Evolutionary conservation across 2,329 filamentous ascomycete genomes (phyloP).

Genomic region (Diaporthe velutina): DNA sequence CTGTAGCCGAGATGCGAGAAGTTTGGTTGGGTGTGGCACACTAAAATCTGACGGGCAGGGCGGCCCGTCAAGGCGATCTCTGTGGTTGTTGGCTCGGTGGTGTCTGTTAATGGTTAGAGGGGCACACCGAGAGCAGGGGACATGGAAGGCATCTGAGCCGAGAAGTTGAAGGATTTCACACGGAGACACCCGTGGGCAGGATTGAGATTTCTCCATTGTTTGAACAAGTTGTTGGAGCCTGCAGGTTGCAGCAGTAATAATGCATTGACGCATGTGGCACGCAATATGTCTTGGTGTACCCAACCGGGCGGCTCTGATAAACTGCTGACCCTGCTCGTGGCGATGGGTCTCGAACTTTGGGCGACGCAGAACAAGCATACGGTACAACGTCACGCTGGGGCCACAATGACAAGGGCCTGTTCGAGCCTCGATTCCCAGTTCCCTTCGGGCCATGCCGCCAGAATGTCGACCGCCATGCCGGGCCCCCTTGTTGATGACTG

Average conservation of each 20-base stretch:
- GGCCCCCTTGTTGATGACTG: conserved; percentile 6
- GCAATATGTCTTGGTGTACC: conserved; percentile 3
- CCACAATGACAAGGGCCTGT: not conserved
- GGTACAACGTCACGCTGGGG: conserved; percentile 10
- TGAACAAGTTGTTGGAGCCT: not conserved
- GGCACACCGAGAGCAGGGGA: not conserved
- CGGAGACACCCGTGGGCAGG: not conserved
- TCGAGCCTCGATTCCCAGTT: not conserved
- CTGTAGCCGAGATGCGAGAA: not conserved
- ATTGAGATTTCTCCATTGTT: not conserved
- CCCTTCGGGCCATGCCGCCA: not conserved
- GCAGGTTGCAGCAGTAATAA: not conserved
- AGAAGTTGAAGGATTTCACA: not conserved
- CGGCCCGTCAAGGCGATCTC: conserved; percentile 15
- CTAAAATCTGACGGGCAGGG: conserved; percentile 26
- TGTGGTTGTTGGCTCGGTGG: not conserved
- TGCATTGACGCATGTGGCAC: conserved; percentile 2
- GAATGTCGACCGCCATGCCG: not conserved
- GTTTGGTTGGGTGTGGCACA: conserved; percentile 22
- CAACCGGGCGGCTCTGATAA: conserved; percentile 2
- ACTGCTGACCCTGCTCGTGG: not conserved
- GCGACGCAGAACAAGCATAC: not conserved
- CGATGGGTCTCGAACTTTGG: conserved; percentile 6
- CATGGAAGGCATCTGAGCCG: not conserved
- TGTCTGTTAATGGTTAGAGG: not conserved